A percentile compares a stretch with the other conserved stretches of the same genome.
Evolutionary conservation across 306 rosid species (phyloP).

Genomic region (Biancaea sappan): DNA sequence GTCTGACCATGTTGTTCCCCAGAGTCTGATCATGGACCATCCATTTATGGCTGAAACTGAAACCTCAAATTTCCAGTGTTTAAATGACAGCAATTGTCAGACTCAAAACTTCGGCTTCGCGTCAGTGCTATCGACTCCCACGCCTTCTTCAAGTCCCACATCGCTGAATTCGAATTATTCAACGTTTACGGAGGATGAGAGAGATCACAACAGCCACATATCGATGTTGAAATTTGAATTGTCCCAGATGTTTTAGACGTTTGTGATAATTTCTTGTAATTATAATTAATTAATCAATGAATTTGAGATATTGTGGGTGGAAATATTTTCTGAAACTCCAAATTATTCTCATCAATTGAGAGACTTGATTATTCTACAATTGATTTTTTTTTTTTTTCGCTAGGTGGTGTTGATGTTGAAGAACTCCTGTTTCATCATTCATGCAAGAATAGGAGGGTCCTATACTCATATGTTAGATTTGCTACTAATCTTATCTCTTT

Average conservation of each 20-base stretch:
- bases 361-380: neutral
- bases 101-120: slow-evolving; percentile 52
- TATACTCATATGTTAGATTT: too few relatives aligned
- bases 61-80: slow-evolving; percentile 38
- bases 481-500: too few relatives aligned
- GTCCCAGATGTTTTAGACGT: slow-evolving; percentile 47
- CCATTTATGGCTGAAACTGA: slow-evolving; percentile 41
- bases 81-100: slow-evolving; percentile 40
- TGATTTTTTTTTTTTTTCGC: slow-evolving; percentile 18
- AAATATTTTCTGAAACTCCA: neutral
- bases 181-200: slow-evolving; percentile 67
- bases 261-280: slow-evolving; percentile 54
- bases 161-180: slow-evolving; percentile 70
- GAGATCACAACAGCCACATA: slow-evolving; percentile 80
- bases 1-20: slow-evolving; percentile 28
- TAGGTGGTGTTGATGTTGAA: neutral
- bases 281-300: too few relatives aligned
- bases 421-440: too few relatives aligned
- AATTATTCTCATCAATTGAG: slow-evolving; percentile 10
- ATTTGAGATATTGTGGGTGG: neutral
- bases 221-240: slow-evolving; percentile 61
- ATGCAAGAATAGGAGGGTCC: too few relatives aligned
- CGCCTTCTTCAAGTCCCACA: slow-evolving; percentile 72
- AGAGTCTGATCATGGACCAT: slow-evolving; percentile 24
- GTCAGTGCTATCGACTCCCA: slow-evolving; percentile 73